phyloP scores from a whole-genome alignment of 179 eudicot genomes.

The Silene noctiflora region DNA sequence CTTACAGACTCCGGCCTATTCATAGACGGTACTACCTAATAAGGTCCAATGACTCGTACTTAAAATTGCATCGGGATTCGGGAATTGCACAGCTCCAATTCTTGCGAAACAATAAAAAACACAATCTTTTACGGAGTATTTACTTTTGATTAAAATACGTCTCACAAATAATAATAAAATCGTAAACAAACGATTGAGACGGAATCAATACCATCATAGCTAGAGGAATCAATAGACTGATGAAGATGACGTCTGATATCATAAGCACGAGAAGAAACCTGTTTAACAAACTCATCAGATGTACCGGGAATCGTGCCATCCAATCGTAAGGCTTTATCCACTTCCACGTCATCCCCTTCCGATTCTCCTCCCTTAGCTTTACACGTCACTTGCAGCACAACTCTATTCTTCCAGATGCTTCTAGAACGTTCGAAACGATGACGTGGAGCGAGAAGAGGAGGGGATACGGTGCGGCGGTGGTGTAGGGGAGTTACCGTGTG shows the following conservation, averaged over 20 bases:
- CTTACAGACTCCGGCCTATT: too few relatives aligned
- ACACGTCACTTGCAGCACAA: conserved; percentile 19
- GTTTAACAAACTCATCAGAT: conserved; percentile 76
- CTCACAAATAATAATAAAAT: not conserved
- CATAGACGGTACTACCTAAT: too few relatives aligned
- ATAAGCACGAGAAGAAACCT: conserved; percentile 92
- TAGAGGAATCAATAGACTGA: conserved; percentile 68
- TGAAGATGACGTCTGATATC: conserved; percentile 80
- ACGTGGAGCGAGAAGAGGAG: conserved; percentile 14
- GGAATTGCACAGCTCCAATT: not conserved
- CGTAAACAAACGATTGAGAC: not conserved
- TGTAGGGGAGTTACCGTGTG: conserved; percentile 18
- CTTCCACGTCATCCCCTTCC: conserved; percentile 37
- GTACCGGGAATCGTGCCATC: conserved; percentile 84
- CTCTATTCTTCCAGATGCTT: conserved; percentile 15
- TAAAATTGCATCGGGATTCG: not conserved
- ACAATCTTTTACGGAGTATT: too few relatives aligned
- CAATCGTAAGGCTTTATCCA: conserved; percentile 71
- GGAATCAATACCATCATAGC: conserved; percentile 68
- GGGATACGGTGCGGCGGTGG: conserved; percentile 19
- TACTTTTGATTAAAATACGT: too few relatives aligned
- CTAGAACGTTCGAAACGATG: conserved; percentile 9
- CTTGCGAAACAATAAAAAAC: not conserved
- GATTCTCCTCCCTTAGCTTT: conserved; percentile 25
- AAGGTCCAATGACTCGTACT: not conserved